A percentile compares a stretch with the other conserved stretches of the same genome.
Conservation (phyloP, 179 eudicot genomes). For the Actinidia polygama region DNA sequence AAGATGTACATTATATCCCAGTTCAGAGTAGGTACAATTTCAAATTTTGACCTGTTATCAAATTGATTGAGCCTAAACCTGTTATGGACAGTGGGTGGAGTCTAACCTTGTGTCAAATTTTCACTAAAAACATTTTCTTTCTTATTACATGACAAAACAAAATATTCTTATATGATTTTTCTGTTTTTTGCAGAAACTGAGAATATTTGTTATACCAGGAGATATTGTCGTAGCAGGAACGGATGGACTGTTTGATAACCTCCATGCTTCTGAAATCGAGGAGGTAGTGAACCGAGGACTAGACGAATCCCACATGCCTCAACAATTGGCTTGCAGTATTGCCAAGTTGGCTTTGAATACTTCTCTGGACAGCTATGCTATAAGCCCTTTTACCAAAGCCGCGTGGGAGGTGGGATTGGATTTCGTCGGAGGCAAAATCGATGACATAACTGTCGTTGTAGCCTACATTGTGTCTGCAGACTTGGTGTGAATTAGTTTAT, state of each 20-base stretch:
- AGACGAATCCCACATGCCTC: not conserved
- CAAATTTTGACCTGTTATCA: too few species aligned
- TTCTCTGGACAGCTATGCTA: slow-evolving; percentile 10
- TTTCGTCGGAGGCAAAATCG: not conserved
- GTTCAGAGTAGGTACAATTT: too few species aligned
- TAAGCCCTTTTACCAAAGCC: slow-evolving; percentile 21
- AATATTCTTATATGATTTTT: not conserved
- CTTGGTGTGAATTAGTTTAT: not conserved
- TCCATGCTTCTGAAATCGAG: slow-evolving; percentile 17
- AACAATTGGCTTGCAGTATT: slow-evolving; percentile 15
- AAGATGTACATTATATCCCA: too few species aligned
- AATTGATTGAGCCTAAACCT: too few species aligned
- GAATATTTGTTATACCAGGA: slow-evolving; percentile 19
- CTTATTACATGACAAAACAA: too few species aligned
- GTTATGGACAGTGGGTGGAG: too few species aligned
- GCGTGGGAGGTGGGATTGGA: not conserved
- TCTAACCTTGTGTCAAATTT: too few species aligned
- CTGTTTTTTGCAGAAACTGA: slow-evolving; percentile 16
- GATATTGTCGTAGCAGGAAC: slow-evolving; percentile 32
- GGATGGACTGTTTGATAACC: slow-evolving; percentile 32
- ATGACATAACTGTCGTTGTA: slow-evolving; percentile 13
- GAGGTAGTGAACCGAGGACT: not conserved
- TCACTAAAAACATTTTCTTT: too few species aligned
- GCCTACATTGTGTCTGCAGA: not conserved
- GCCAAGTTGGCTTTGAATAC: slow-evolving; percentile 16